These are phyloP conservation scores for Kodamaea nitidulidarum DNA, from an alignment of 805 yeast species.

Conservation along the genomic window DNA sequence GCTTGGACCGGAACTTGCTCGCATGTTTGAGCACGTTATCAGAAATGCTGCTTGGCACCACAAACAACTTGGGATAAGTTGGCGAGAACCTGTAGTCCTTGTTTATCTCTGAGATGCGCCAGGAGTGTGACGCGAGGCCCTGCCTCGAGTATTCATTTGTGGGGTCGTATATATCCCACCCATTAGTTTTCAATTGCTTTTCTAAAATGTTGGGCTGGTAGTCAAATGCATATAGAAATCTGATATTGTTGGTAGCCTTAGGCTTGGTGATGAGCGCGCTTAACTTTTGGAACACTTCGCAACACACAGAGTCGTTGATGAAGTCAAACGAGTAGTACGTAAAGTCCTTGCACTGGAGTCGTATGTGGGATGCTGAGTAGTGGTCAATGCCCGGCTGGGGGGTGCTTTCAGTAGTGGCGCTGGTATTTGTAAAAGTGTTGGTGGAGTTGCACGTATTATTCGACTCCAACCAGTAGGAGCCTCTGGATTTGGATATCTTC, in stretches of 20 bases:
- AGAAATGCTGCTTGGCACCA: slow-evolving; percentile 74
- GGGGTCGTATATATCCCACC: slow-evolving; percentile 72
- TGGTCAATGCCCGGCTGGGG: slow-evolving; percentile 25
- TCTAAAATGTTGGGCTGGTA: slow-evolving; percentile 77
- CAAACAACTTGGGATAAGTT: slow-evolving; percentile 65
- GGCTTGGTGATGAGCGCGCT: slow-evolving; percentile 59
- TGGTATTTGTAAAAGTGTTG: slow-evolving; percentile 6
- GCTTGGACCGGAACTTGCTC: slow-evolving; percentile 79
- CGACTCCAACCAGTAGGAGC: slow-evolving; percentile 41
- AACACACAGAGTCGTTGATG: slow-evolving; percentile 50
- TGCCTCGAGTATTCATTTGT: slow-evolving; percentile 67
- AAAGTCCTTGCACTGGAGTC: slow-evolving; percentile 81
- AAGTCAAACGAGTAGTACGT: slow-evolving; percentile 78
- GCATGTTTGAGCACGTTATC: slow-evolving; percentile 84
- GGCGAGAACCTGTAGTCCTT: slow-evolving; percentile 60
- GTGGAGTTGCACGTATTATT: slow-evolving; percentile 11
- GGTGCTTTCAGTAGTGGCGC: slow-evolving; percentile 8
- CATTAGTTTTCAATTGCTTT: slow-evolving; percentile 39
- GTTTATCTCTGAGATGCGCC: slow-evolving; percentile 74
- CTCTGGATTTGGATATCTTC: slow-evolving; percentile 51
- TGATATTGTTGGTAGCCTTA: slow-evolving; percentile 41
- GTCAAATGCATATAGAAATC: slow-evolving; percentile 68
- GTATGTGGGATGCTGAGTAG: slow-evolving; percentile 49
- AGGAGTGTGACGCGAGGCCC: slow-evolving; percentile 49
- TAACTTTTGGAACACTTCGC: slow-evolving; percentile 70